phyloP scores from a whole-genome alignment of 2,329 filamentous ascomycete genomes.

The Paraphoma chrysanthemicola region DNA sequence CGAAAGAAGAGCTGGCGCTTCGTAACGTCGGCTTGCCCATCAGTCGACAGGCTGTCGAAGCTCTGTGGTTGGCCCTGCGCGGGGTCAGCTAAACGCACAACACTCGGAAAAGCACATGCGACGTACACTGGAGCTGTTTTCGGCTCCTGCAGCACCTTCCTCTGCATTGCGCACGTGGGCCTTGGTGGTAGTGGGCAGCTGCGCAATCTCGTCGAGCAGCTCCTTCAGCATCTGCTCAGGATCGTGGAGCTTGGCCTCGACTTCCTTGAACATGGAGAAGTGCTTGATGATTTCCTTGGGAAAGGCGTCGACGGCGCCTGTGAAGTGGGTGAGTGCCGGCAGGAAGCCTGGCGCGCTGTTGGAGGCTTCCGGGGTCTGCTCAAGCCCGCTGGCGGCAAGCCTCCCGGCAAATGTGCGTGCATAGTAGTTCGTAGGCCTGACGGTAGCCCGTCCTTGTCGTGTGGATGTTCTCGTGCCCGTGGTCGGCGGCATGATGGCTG shows the following conservation, averaged over 20 bases:
- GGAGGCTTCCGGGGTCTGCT: slow-evolving; percentile 47
- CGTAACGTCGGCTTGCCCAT: slow-evolving; percentile 62
- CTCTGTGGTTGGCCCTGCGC: slow-evolving; percentile 36
- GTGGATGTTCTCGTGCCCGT: slow-evolving; percentile 49
- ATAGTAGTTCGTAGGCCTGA: slow-evolving; percentile 60
- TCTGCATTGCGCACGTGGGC: slow-evolving; percentile 32
- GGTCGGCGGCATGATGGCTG: slow-evolving; percentile 44
- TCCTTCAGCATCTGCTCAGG: slow-evolving; percentile 83
- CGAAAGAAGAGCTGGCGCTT: slow-evolving; percentile 79
- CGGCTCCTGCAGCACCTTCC: slow-evolving; percentile 42
- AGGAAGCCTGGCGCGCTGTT: slow-evolving; percentile 61
- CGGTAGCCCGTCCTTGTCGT: slow-evolving; percentile 54
- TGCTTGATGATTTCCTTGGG: slow-evolving; percentile 95
- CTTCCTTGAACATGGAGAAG: slow-evolving; percentile 94
- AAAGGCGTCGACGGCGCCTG: slow-evolving; percentile 88
- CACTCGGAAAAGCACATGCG: slow-evolving; percentile 37
- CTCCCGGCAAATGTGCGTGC: slow-evolving; percentile 55
- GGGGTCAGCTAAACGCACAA: slow-evolving; percentile 13
- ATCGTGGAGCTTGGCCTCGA: slow-evolving; percentile 93
- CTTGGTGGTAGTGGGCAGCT: slow-evolving; percentile 52
- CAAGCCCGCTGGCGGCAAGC: slow-evolving; percentile 42
- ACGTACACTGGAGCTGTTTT: slow-evolving; percentile 50
- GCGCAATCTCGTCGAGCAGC: slow-evolving; percentile 70
- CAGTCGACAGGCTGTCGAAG: slow-evolving; percentile 33
- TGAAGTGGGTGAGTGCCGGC: slow-evolving; percentile 76